phyloP scores from a whole-genome alignment of 345 rosid genomes.

The Luvunga scandens region DNA sequence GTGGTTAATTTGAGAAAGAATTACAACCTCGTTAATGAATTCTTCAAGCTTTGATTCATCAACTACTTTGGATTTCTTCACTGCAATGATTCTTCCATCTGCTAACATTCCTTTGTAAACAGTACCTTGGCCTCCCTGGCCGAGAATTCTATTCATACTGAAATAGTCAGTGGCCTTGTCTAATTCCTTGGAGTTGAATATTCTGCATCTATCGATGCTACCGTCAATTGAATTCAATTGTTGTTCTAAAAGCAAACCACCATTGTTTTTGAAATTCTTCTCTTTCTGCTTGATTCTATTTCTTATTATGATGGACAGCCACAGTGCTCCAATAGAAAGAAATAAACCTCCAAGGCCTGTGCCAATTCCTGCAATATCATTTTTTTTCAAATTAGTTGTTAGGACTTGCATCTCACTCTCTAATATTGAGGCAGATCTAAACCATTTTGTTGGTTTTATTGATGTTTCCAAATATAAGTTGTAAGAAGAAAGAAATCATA shows the following conservation, averaged over 20 bases:
- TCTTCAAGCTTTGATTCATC: slow-evolving; percentile 2
- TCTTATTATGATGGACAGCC: neutral
- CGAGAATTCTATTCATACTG: slow-evolving; percentile 3
- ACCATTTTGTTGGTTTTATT: too few relatives aligned
- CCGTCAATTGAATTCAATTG: neutral
- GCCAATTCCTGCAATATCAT: neutral
- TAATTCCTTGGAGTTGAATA: slow-evolving; percentile 1
- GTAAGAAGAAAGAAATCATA: too few relatives aligned
- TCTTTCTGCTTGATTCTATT: neutral
- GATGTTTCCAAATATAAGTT: too few relatives aligned
- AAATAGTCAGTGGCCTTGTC: slow-evolving; percentile 16
- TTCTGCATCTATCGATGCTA: neutral
- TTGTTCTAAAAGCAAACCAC: slow-evolving; percentile 5
- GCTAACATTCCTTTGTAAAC: slow-evolving; percentile 7
- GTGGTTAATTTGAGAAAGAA: slow-evolving; percentile 8
- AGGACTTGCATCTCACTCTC: neutral
- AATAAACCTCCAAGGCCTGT: neutral
- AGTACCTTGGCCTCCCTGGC: slow-evolving; percentile 14
- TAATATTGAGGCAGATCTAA: neutral
- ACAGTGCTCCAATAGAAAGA: neutral
- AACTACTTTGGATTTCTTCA: slow-evolving; percentile 7
- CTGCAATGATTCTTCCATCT: slow-evolving; percentile 11
- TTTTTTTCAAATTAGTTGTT: neutral
- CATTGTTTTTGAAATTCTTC: neutral
- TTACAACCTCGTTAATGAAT: slow-evolving; percentile 12